phyloP scores from a whole-genome alignment of 1,284 basidiomycete species.

The Phlebopus sp. region DNA sequence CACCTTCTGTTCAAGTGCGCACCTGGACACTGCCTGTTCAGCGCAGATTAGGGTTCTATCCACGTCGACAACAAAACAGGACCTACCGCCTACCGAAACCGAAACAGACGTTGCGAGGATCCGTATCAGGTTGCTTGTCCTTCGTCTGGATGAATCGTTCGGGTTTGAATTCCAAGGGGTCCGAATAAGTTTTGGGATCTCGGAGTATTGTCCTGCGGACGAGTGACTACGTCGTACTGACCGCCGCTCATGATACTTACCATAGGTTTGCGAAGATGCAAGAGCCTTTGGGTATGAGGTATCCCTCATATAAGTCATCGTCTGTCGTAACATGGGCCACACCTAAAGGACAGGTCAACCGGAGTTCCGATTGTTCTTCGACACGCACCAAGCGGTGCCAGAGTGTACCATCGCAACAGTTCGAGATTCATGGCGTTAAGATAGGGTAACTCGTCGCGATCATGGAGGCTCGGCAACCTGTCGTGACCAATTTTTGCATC shows the following conservation, averaged over 20 bases:
- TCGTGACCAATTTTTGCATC: not conserved
- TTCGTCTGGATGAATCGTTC: conserved; percentile 36
- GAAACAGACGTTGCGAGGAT: conserved; percentile 48
- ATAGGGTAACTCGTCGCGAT: conserved; percentile 26
- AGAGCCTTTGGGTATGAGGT: conserved; percentile 25
- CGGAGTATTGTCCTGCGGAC: conserved; percentile 27
- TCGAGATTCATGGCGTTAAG: conserved; percentile 26
- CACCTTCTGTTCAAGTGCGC: not conserved
- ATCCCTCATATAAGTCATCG: conserved; percentile 16
- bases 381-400: conserved; percentile 17
- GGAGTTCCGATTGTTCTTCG: conserved; percentile 11
- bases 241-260: not conserved
- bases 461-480: conserved; percentile 22
- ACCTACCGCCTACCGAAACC: conserved; percentile 46
- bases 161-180: conserved; percentile 26
- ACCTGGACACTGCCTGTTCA: conserved; percentile 49
- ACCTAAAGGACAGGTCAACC: not conserved
- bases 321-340: conserved; percentile 3
- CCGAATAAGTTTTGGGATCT: conserved; percentile 24
- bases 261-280: conserved; percentile 33
- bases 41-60: conserved; percentile 11
- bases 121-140: conserved; percentile 38
- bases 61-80: conserved; percentile 20
- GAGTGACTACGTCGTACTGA: conserved; percentile 41
- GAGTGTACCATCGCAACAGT: conserved; percentile 6